A percentile compares a stretch with the other conserved stretches of the same genome.
phyloP scores from a whole-genome alignment of 2,329 filamentous ascomycete species.

The Knufia fluminis region DNA sequence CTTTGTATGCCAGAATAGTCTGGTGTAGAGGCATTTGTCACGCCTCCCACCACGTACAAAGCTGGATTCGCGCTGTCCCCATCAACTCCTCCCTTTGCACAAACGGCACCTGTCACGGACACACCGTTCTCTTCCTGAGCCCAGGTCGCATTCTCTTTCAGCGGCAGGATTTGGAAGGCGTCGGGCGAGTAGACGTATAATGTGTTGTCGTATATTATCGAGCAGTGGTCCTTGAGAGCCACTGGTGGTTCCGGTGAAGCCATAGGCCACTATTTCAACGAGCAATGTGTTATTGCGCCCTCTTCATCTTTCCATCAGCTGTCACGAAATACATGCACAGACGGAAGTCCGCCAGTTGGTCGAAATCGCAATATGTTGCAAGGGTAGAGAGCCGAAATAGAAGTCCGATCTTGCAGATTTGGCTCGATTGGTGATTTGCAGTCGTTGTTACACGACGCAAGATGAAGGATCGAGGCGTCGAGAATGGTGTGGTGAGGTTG shows the following conservation, averaged over 20 bases:
- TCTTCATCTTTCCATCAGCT: not conserved
- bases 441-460: not conserved
- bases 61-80: slow-evolving; percentile 50
- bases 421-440: not conserved
- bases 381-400: not conserved
- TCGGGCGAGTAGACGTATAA: slow-evolving; percentile 72
- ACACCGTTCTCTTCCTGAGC: slow-evolving; percentile 54
- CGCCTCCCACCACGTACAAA: slow-evolving; percentile 74
- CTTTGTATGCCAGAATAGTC: slow-evolving; percentile 67
- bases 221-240: slow-evolving; percentile 68
- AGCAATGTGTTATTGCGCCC: not conserved
- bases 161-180: slow-evolving; percentile 63
- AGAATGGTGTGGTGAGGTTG: not conserved
- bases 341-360: not conserved
- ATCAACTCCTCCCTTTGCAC: slow-evolving; percentile 58
- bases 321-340: not conserved
- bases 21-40: slow-evolving; percentile 40
- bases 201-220: slow-evolving; percentile 68
- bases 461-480: not conserved
- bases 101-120: slow-evolving; percentile 64
- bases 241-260: slow-evolving; percentile 53
- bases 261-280: not conserved
- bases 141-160: slow-evolving; percentile 66
- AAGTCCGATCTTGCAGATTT: not conserved
- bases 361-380: not conserved